phyloP scores from a whole-genome alignment of 2,329 filamentous ascomycete species.

The Calonectria montana region DNA sequence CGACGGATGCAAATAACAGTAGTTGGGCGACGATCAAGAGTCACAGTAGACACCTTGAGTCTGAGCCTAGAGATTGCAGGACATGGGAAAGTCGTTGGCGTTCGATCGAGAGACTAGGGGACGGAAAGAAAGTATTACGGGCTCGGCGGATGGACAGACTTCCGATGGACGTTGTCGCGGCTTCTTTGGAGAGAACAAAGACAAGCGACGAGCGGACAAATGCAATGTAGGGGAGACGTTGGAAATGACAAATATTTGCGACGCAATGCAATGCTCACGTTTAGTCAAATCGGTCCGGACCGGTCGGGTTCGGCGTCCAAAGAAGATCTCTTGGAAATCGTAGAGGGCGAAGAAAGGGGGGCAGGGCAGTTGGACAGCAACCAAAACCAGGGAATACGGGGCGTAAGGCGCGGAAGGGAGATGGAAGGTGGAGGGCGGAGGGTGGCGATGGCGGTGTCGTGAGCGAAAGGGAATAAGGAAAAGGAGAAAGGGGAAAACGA shows the following conservation, averaged over 20 bases:
- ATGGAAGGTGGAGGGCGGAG: conserved; percentile 38
- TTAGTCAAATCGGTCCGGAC: conserved; percentile 34
- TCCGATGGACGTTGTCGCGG: conserved; percentile 41
- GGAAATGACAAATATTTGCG: conserved; percentile 43
- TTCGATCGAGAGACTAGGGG: conserved; percentile 36
- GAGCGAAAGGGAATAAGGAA: conserved; percentile 33
- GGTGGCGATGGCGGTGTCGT: conserved; percentile 43
- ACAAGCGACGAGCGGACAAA: conserved; percentile 42
- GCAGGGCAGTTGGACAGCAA: conserved; percentile 40
- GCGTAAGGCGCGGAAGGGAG: conserved; percentile 33
- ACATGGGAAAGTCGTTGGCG: conserved; percentile 46
- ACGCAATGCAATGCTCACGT: conserved; percentile 44
- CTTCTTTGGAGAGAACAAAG: conserved; percentile 40
- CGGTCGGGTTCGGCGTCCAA: conserved; percentile 33
- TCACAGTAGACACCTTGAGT: conserved; percentile 48
- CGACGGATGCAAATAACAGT: conserved; percentile 31
- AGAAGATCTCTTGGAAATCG: conserved; percentile 32
- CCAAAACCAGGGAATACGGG: conserved; percentile 31
- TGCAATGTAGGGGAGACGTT: conserved; percentile 37
- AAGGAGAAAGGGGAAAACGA: conserved; percentile 41
- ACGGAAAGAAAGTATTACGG: conserved; percentile 42
- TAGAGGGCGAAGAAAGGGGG: conserved; percentile 46
- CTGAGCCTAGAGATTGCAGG: conserved; percentile 43
- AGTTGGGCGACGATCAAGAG: conserved; percentile 44
- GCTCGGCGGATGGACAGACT: conserved; percentile 40